Base-by-base conservation (phyloP, 768 basidiomycete species). In the Boletus bicolor region DNA sequence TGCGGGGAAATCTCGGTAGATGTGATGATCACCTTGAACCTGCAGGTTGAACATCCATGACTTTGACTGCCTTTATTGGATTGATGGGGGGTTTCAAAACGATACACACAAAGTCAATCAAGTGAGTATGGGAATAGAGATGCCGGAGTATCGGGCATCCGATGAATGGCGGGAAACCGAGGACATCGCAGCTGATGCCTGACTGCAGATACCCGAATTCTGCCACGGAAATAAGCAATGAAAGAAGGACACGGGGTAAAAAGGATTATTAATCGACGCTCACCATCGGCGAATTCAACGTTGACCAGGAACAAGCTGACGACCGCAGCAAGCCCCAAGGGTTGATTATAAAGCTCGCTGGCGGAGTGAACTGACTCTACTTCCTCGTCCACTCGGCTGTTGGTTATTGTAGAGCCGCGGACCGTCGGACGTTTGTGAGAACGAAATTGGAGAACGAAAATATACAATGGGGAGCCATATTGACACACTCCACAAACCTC, bases 141-240 rank as follows among this genome's bases (percentile, higher is more conserved):
- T 38, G 30, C 10, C 14, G 17, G 52, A 54, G 37, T 32, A n/a
- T 54, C 44, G 52, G 55, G 38, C 24, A 17, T 35, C 55, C 53
- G 37, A 41, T 32, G 17, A 35, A n/a, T 32, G 43, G 30, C 17
- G 24, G 46, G 17, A 36, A 43, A 32, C 28, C 5, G 45, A 42
- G 28, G 32, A 24, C 15, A 44, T 34, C 32, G 9, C 9, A 47
- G 19, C 28, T 24, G 51, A 44, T 21, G 12, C 38, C 12, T 19
- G 50, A 28, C 19, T 30, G 14, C 17, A 28, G 14, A 39, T 28
- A 10, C 5, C 15, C 24, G 21, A 24, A 24, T 11, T 51, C 35
- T 14, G 19, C n/a, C 17, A 53, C 30, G 45, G 14, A 17, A 38
- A 28, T 51, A 39, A 52, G 49, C 49, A 15, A 24, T 14, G 21